These are phyloP conservation scores for Kokia cookei DNA, from an alignment of 441 rosid genomes.

Conservation along the genomic window DNA sequence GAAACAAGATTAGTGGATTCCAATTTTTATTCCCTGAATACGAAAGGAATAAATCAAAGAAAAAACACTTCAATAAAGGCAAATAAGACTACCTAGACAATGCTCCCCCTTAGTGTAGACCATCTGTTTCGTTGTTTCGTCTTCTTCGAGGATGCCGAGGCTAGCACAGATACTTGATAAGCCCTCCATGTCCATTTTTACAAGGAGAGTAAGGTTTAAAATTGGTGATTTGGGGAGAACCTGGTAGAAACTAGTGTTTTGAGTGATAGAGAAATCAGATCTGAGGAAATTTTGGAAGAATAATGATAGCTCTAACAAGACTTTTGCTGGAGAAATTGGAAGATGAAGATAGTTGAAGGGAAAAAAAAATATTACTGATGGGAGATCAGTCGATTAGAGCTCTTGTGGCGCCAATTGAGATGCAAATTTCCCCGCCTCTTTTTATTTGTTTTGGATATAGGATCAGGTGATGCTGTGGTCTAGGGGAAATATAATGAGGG, in stretches of 20 bases:
- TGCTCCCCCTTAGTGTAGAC: constrained; percentile 62
- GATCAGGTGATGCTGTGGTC: not conserved
- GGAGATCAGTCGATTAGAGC: constrained; percentile 18
- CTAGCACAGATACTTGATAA: constrained; percentile 70
- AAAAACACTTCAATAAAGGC: not conserved
- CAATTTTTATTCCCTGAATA: not conserved
- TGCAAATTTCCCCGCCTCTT: constrained; percentile 56
- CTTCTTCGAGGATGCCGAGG: constrained; percentile 60
- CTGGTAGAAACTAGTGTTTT: not conserved
- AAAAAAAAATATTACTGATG: not conserved
- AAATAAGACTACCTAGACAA: constrained; percentile 48
- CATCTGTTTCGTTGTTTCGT: constrained; percentile 38
- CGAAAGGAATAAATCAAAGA: not conserved
- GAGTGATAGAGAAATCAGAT: constrained; percentile 9
- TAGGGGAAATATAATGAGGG: not conserved
- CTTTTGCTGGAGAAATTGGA: not conserved
- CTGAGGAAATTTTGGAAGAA: not conserved
- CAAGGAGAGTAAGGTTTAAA: not conserved
- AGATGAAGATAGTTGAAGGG: not conserved
- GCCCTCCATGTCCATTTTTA: constrained; percentile 54
- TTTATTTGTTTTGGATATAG: not conserved
- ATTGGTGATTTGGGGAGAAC: not conserved
- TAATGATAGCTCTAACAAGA: not conserved
- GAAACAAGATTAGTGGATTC: not conserved
- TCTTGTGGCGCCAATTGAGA: constrained; percentile 40